These are phyloP conservation scores for Geotrichum carabidarum DNA, from an alignment of 1,139 yeast genomes.

Conservation along the genomic window DNA sequence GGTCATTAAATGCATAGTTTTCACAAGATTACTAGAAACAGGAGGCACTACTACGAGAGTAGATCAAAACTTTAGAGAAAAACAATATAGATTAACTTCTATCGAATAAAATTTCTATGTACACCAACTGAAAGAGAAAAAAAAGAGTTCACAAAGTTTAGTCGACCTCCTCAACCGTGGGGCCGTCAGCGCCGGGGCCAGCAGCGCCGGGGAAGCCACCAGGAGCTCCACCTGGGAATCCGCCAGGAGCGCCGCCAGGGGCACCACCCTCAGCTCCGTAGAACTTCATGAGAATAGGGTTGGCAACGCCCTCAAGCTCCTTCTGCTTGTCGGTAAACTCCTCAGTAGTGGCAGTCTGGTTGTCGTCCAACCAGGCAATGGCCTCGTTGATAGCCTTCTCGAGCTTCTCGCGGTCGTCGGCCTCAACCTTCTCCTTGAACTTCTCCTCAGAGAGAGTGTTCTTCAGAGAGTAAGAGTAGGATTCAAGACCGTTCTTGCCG, in stretches of 20 bases:
- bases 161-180: conserved; percentile 93
- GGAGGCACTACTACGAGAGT: too few relatives aligned
- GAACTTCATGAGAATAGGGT: conserved; percentile 91
- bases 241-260: conserved; percentile 60
- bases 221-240: conserved; percentile 51
- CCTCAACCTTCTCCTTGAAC: conserved; percentile 77
- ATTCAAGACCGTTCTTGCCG: conserved; percentile 84
- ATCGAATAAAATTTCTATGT: not conserved
- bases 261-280: conserved; percentile 54
- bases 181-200: conserved; percentile 51
- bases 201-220: conserved; percentile 61
- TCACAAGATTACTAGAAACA: too few relatives aligned
- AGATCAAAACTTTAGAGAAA: too few relatives aligned
- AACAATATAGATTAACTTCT: too few relatives aligned
- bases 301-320: conserved; percentile 88
- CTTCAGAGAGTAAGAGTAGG: conserved; percentile 86
- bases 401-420: conserved; percentile 70
- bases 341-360: conserved; percentile 82
- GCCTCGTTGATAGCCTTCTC: conserved; percentile 82
- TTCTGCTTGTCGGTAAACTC: conserved; percentile 86
- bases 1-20: too few relatives aligned
- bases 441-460: conserved; percentile 74
- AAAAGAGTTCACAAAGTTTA: conserved; percentile 36
- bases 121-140: not conserved
- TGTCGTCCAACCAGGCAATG: conserved; percentile 81